Evolutionary conservation across 1,139 yeast genomes (phyloP).

Genomic region (Blastobotrys malaysiensis): DNA sequence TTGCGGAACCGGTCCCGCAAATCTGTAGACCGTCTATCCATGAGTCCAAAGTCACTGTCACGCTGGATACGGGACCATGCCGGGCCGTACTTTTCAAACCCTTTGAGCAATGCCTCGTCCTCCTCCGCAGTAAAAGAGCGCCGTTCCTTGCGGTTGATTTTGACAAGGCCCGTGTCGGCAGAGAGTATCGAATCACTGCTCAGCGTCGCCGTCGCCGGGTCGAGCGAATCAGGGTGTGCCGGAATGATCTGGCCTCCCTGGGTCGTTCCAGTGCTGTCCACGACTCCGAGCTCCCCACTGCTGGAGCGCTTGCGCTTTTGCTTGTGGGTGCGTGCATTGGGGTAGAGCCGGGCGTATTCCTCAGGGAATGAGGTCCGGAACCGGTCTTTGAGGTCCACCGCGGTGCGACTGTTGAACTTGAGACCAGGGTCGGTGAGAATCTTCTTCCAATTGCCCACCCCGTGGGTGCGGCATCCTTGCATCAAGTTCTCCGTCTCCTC

Average conservation of each 20-base stretch:
- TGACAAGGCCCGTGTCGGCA: slow-evolving; percentile 24
- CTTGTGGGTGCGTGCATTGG: slow-evolving; percentile 40
- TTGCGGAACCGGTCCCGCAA: slow-evolving; percentile 42
- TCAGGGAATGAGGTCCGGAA: slow-evolving; percentile 43
- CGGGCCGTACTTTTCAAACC: slow-evolving; percentile 70
- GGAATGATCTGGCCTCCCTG: neutral
- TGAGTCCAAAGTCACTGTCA: slow-evolving; percentile 35
- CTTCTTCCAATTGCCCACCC: slow-evolving; percentile 45
- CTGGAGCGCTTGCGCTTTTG: neutral
- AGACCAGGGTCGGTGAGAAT: slow-evolving; percentile 37
- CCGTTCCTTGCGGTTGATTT: slow-evolving; percentile 41
- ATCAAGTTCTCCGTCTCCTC: slow-evolving; percentile 39
- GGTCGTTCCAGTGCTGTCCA: neutral
- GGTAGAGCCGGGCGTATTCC: slow-evolving; percentile 40
- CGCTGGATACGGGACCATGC: slow-evolving; percentile 79
- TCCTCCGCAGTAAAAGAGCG: slow-evolving; percentile 59
- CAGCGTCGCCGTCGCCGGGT: slow-evolving; percentile 4
- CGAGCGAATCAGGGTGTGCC: neutral
- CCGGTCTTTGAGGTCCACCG: slow-evolving; percentile 39
- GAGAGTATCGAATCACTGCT: slow-evolving; percentile 2
- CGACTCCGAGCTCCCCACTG: neutral
- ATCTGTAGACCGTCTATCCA: slow-evolving; percentile 39
- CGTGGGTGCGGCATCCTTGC: slow-evolving; percentile 40
- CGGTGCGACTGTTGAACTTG: slow-evolving; percentile 40
- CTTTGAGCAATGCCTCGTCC: slow-evolving; percentile 62